Evolutionary conservation across 2,329 filamentous ascomycete genomes (phyloP).

Genomic region (Ophiobolus disseminans): DNA sequence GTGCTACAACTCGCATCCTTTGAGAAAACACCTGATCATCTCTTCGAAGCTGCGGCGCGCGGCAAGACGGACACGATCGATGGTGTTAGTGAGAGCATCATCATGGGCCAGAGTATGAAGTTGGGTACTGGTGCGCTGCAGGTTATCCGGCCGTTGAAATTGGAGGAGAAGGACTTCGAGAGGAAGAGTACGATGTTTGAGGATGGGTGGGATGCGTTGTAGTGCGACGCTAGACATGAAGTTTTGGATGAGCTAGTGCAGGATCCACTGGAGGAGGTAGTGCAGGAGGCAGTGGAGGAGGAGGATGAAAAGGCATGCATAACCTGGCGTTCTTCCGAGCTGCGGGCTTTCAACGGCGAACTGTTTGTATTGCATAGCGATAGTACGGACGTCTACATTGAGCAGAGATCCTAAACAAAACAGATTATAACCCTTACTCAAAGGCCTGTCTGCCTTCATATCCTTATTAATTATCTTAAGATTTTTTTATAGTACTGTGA

Average conservation of each 20-base stretch:
- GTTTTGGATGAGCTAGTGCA: not conserved
- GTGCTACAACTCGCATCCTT: conserved; percentile 95
- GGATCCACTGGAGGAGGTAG: not conserved
- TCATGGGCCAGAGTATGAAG: conserved; percentile 94
- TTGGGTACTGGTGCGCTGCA: conserved; percentile 93
- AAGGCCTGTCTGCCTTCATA: too few relatives aligned
- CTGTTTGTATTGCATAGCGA: too few relatives aligned
- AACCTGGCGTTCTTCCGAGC: too few relatives aligned
- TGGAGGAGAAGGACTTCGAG: conserved; percentile 29
- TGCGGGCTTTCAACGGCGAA: too few relatives aligned
- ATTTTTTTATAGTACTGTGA: too few relatives aligned
- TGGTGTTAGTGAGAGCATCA: conserved; percentile 95
- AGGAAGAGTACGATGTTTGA: conserved; percentile 45
- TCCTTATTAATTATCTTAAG: too few relatives aligned
- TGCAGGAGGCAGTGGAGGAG: too few relatives aligned
- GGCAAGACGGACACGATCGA: conserved; percentile 94
- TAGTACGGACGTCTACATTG: too few relatives aligned
- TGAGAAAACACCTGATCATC: conserved; percentile 96
- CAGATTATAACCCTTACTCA: too few relatives aligned
- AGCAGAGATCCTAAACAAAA: too few relatives aligned
- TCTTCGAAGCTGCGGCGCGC: conserved; percentile 91
- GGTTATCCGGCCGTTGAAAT: conserved; percentile 74
- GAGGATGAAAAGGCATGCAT: too few relatives aligned
- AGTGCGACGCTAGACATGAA: not conserved
- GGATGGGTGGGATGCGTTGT: conserved; percentile 46